A percentile compares a stretch with the other conserved stretches of the same genome.
Evolutionary conservation across 2,329 filamentous ascomycete genomes (phyloP).

Genomic region (Diaporthe ampelina): DNA sequence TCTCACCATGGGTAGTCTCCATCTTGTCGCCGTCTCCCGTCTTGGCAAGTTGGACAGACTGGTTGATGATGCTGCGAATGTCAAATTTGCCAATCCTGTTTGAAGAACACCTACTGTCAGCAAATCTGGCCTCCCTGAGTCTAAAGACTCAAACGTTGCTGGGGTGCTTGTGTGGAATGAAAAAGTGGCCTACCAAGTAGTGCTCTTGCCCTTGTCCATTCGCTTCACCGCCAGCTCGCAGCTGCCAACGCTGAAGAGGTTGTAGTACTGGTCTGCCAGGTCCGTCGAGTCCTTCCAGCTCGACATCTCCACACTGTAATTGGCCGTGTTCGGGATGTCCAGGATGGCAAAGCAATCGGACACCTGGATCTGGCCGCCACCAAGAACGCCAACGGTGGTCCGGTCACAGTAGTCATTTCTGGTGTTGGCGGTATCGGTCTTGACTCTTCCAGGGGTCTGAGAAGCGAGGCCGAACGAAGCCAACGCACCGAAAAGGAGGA

Average conservation of each 20-base stretch:
- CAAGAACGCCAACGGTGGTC: background rate
- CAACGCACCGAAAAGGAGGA: background rate
- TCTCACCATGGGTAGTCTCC: slow-evolving; percentile 8
- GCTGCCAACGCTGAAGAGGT: slow-evolving; percentile 14
- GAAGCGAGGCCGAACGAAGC: background rate
- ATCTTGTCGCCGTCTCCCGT: slow-evolving; percentile 3
- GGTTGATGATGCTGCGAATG: slow-evolving; percentile 19
- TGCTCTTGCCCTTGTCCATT: background rate
- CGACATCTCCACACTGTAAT: slow-evolving; percentile 18
- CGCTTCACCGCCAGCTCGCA: slow-evolving; percentile 25
- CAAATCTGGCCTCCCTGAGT: background rate
- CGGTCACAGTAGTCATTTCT: background rate
- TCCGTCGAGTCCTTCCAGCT: slow-evolving; percentile 1
- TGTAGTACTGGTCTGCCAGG: background rate
- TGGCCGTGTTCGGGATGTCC: background rate
- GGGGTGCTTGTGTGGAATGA: background rate
- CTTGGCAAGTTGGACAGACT: slow-evolving; percentile 20
- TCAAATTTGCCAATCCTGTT: slow-evolving; percentile 23
- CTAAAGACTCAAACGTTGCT: background rate
- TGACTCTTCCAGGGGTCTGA: background rate
- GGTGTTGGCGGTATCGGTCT: background rate
- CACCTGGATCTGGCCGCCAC: slow-evolving; percentile 6
- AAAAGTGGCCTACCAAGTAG: background rate
- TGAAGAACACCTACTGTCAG: background rate
- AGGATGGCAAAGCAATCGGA: slow-evolving; percentile 4